Percentiles rank a stretch among this genome's conserved stretches.
These are phyloP conservation scores for Blastocystis sp. DNA, from an alignment of 352 stramenopile genomes.

Conservation along the genomic window DNA sequence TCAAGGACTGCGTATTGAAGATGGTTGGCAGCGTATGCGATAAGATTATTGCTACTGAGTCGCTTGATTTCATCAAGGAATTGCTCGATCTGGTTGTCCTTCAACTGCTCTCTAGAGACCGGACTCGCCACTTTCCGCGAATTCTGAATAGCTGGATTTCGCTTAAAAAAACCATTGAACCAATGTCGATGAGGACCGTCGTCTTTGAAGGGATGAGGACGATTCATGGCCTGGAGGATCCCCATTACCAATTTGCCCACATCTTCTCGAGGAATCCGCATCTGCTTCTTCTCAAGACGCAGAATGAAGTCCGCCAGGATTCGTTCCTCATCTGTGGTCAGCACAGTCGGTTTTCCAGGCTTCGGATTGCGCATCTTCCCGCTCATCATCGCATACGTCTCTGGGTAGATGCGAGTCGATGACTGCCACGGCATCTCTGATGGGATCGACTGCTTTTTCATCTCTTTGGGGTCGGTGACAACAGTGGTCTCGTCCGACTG, in stretches of 20 bases:
- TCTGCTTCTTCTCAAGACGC: conserved; percentile 36
- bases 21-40: not conserved
- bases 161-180: conserved; percentile 54
- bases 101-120: conserved; percentile 25
- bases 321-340: conserved; percentile 38
- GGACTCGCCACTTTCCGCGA: not conserved
- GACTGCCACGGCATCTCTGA: not conserved
- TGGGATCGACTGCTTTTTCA: not conserved
- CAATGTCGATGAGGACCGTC: conserved; percentile 59
- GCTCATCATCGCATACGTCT: not conserved
- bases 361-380: not conserved
- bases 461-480: not conserved
- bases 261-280: conserved; percentile 57
- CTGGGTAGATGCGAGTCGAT: not conserved
- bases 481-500: not conserved
- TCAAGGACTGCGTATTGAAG: conserved; percentile 22
- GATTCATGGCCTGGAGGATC: not conserved
- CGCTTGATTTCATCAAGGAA: conserved; percentile 55
- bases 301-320: conserved; percentile 55
- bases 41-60: not conserved
- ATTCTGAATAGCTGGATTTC: conserved; percentile 33
- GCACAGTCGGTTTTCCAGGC: conserved; percentile 56
- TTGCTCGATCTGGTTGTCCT: conserved; percentile 52
- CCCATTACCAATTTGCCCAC: conserved; percentile 58
- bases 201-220: conserved; percentile 44